Percentiles rank a stretch among this genome's conserved stretches.
Conservation (phyloP, 768 basidiomycete genomes). For the Mycena amicta region DNA sequence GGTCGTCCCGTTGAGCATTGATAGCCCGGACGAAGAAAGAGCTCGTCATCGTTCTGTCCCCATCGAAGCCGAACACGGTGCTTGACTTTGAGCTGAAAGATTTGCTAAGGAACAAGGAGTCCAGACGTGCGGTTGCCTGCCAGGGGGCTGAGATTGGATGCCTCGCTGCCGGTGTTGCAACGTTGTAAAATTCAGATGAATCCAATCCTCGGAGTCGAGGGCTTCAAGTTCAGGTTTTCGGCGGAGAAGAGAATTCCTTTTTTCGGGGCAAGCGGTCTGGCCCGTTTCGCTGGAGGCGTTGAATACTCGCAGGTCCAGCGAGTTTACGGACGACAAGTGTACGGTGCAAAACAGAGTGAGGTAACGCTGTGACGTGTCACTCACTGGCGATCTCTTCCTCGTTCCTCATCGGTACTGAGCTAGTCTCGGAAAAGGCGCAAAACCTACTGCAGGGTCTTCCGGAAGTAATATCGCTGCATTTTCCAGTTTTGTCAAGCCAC, state of each 20-base stretch:
- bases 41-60: slow-evolving; percentile 26
- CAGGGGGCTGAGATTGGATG: slow-evolving; percentile 20
- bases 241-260: slow-evolving; percentile 23
- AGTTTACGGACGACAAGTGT: no score
- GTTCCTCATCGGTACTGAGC: no score
- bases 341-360: no score
- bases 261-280: slow-evolving; percentile 24
- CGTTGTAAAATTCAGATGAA: slow-evolving; percentile 18
- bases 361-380: no score
- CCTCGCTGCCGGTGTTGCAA: slow-evolving; percentile 18
- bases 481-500: no score
- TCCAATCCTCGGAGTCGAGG: slow-evolving; percentile 11
- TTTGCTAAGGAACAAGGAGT: slow-evolving; percentile 17
- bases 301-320: no score
- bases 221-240: no score
- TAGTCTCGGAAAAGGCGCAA: no score
- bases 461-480: no score
- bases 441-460: no score
- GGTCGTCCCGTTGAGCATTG: background rate
- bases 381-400: no score
- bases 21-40: slow-evolving; percentile 22
- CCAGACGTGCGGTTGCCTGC: no score
- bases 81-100: slow-evolving; percentile 6
- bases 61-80: slow-evolving; percentile 25
- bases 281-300: slow-evolving; percentile 22